These are phyloP conservation scores for Saxophila tyrrhenica DNA, from an alignment of 495 filamentous ascomycete genomes.

Conservation along the genomic window DNA sequence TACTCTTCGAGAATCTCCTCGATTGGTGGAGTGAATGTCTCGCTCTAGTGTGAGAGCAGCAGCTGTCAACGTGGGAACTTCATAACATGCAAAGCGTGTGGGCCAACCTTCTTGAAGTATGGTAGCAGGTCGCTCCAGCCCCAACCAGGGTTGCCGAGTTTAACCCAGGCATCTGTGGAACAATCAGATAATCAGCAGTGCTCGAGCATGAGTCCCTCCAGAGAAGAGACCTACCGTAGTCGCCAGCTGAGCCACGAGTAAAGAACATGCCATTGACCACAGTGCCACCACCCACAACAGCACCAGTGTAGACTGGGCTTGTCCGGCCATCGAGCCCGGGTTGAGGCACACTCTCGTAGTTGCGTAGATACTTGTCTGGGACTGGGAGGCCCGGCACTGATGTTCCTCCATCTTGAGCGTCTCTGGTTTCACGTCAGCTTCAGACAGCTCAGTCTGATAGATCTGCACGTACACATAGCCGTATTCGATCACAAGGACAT, in stretches of 20 bases:
- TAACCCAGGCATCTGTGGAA: constrained; percentile 10
- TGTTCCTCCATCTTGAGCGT: background rate
- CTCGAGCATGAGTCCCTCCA: background rate
- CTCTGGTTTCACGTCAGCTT: background rate
- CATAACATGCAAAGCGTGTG: background rate
- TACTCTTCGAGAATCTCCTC: constrained; percentile 1
- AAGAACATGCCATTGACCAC: constrained; percentile 17
- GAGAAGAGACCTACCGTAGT: constrained; percentile 11
- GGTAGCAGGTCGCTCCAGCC: constrained; percentile 10
- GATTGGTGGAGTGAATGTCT: constrained; percentile 10
- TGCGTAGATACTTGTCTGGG: background rate
- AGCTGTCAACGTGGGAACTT: no score
- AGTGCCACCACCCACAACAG: constrained; percentile 8
- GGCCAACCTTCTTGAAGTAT: constrained; percentile 12
- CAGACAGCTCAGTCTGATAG: background rate
- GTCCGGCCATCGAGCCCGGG: constrained; percentile 5
- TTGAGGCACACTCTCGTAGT: constrained; percentile 7
- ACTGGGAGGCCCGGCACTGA: background rate
- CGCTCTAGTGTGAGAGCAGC: no score
- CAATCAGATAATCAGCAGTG: no score
- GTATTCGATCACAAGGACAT: constrained; percentile 20
- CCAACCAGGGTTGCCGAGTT: constrained; percentile 13
- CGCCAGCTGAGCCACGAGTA: constrained; percentile 6
- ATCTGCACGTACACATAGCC: constrained; percentile 2
- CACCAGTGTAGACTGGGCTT: background rate